Evolutionary conservation across 805 yeast genomes (phyloP).

Genomic region (Saccharomycopsis vini): DNA sequence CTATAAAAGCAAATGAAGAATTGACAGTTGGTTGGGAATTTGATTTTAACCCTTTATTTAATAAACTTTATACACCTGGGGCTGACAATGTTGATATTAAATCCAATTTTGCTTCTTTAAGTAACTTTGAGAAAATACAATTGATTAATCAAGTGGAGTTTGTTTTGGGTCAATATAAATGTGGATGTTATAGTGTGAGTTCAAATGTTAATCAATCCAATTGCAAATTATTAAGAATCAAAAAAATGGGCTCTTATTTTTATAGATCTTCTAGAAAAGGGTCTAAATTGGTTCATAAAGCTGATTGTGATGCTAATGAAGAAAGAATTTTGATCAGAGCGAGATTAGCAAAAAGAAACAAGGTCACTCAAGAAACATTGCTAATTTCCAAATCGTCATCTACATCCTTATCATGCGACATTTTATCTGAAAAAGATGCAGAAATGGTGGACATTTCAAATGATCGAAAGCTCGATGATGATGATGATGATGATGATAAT

Average conservation of each 20-base stretch:
- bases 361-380: background rate
- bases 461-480: too few species aligned
- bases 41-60: slow-evolving; percentile 73
- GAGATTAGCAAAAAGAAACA: background rate
- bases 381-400: background rate
- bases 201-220: slow-evolving; percentile 34
- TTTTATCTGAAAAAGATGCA: background rate
- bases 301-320: background rate
- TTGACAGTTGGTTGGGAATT: slow-evolving; percentile 81
- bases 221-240: slow-evolving; percentile 52
- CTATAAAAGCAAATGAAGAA: slow-evolving; percentile 59
- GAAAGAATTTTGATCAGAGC: background rate
- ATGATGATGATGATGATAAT: too few species aligned
- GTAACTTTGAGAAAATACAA: slow-evolving; percentile 43
- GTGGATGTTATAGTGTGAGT: slow-evolving; percentile 36
- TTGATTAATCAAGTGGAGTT: slow-evolving; percentile 56
- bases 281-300: slow-evolving; percentile 23
- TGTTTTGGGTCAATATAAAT: slow-evolving; percentile 52
- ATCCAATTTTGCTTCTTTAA: slow-evolving; percentile 39
- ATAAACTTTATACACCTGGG: slow-evolving; percentile 38
- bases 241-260: slow-evolving; percentile 51
- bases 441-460: background rate
- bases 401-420: background rate
- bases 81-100: slow-evolving; percentile 15
- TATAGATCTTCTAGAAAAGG: slow-evolving; percentile 49